These are phyloP conservation scores for Phytomonas sp. DNA, from an alignment of 208 protist species.

Conservation along the genomic window DNA sequence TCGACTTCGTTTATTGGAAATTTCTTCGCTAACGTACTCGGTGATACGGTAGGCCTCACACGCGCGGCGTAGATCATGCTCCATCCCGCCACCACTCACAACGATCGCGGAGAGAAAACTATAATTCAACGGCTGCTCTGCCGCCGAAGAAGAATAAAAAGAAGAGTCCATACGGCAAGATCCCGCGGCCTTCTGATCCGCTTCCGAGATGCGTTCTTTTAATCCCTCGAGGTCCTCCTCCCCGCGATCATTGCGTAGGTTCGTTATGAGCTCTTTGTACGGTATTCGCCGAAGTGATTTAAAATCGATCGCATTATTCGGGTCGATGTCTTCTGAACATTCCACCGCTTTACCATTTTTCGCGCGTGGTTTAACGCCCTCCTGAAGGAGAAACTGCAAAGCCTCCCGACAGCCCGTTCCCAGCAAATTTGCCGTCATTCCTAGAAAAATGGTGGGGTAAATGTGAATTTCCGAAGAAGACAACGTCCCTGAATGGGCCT, in stretches of 20 bases:
- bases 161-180: no score
- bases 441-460: conserved; percentile 61
- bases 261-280: no score
- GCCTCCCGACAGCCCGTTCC: conserved; percentile 79
- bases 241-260: no score
- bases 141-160: no score
- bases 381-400: conserved; percentile 65
- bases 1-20: neutral
- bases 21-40: conserved; percentile 33
- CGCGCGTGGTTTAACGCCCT: conserved; percentile 36
- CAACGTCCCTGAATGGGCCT: no score
- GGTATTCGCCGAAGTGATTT: no score
- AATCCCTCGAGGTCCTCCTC: no score
- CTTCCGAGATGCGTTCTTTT: neutral
- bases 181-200: conserved; percentile 11
- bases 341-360: conserved; percentile 8
- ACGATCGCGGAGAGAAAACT: conserved; percentile 59
- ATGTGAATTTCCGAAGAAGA: conserved; percentile 13
- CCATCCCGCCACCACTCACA: conserved; percentile 77
- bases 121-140: no score
- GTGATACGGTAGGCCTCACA: conserved; percentile 42
- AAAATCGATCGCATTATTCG: no score
- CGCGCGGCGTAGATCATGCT: conserved; percentile 80
- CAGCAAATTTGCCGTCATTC: conserved; percentile 67
- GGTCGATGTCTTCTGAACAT: no score